Evolutionary conservation across 805 yeast genomes (phyloP), one percentile per base, ranked within the genome.

Genomic region (Allodekkera sacchari): DNA sequence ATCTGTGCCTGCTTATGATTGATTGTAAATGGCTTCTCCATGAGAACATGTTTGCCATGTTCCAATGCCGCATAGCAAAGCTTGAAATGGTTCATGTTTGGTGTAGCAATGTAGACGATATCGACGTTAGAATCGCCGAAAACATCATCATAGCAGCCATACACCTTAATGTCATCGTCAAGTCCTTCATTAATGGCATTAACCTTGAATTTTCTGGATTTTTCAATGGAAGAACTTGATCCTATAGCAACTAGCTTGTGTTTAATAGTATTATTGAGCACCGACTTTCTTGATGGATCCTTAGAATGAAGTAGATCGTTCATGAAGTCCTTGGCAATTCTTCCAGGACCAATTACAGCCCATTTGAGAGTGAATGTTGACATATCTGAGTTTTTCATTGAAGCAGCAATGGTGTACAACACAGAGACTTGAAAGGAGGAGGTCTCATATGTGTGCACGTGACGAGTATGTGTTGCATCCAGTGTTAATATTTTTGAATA

Each of bases 11-110:
- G 74, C 13, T 48, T 48, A 4, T 53, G 51, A 38, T 71, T 71
- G 31, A 72, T 62, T 1, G 74, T 65, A 43, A 71, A 57, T 8
- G 78, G 76, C 46, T 72, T 72, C 36, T 72, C 79, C 45, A 73
- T 61, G 22, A 72, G 50, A 8, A 72, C 71, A 43, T 68, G 64
- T 37, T 66, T 64, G 16, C 65, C 71, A 23, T 61, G 55, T 13
- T 55, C 46, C 32, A 72, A 51, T 7, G 71, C 65, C 19, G 48
- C 38, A 29, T 57, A 48, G 11, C 63, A 63, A 36, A 63, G 63
- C 30, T 64, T 63, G 32, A 61, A 59, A 45, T 72, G 79, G 36
- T 56, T 55, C 13, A 57, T 47, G 50, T 72, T 76, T 3, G 77
- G 77, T 2, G 74, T 63, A 2, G 74, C 77, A 16, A 72, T 58